Evolutionary conservation across 1,139 yeast genomes (phyloP).

Genomic region (Pichia norvegensis): DNA sequence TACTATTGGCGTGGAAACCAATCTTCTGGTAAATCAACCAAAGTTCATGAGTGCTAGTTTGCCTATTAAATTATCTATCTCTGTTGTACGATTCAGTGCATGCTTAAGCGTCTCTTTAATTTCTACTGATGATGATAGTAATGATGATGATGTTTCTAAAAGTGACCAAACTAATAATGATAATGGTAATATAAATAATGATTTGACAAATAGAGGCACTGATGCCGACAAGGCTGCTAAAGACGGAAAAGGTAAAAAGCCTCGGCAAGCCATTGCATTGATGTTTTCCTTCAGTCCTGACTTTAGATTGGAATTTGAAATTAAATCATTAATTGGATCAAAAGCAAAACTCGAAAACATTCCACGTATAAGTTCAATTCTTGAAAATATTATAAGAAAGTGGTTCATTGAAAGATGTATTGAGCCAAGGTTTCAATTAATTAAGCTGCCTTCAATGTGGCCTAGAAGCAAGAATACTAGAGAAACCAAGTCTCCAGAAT

Average conservation of each 20-base stretch:
- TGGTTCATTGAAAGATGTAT: constrained; percentile 94
- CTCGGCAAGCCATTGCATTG: constrained; percentile 46
- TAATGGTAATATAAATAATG: constrained; percentile 2
- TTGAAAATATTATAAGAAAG: constrained; percentile 72
- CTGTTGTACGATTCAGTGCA: constrained; percentile 90
- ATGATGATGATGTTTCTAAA: not conserved
- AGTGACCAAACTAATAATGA: constrained; percentile 3
- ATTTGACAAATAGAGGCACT: not conserved
- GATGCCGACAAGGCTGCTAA: not conserved
- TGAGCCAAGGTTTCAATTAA: constrained; percentile 84
- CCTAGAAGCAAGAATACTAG: constrained; percentile 73
- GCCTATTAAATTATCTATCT: constrained; percentile 77
- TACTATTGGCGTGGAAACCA: constrained; percentile 84
- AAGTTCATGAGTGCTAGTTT: constrained; percentile 75
- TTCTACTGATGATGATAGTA: constrained; percentile 25
- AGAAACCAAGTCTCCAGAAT: constrained; percentile 19
- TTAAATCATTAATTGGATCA: constrained; percentile 84
- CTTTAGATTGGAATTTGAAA: constrained; percentile 77
- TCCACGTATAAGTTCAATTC: constrained; percentile 79
- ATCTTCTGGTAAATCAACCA: constrained; percentile 75
- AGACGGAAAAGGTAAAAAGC: not conserved
- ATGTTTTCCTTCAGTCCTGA: constrained; percentile 90
- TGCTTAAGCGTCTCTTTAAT: constrained; percentile 75
- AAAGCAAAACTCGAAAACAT: constrained; percentile 88
- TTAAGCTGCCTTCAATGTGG: constrained; percentile 83